phyloP scores from a whole-genome alignment of 2,329 filamentous ascomycete genomes.

The Aureobasidium mangrovei region DNA sequence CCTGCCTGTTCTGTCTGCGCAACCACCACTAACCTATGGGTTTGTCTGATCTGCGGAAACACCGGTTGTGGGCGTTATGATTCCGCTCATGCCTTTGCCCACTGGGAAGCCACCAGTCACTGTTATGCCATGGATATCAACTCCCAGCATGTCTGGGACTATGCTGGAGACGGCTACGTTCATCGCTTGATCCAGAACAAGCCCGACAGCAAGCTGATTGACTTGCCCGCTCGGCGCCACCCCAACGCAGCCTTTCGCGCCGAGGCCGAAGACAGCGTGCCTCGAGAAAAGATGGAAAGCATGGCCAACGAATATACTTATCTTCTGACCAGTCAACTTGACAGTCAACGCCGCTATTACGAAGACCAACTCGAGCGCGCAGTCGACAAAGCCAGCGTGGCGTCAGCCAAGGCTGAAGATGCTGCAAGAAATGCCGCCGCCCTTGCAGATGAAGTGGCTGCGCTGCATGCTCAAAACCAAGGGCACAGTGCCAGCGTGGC shows the following conservation, averaged over 20 bases:
- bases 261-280: conserved; percentile 56
- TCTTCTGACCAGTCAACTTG: conserved; percentile 82
- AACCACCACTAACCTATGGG: conserved; percentile 77
- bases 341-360: conserved; percentile 87
- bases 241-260: conserved; percentile 31
- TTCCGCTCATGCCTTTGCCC: conserved; percentile 82
- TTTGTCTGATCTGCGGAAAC: conserved; percentile 86
- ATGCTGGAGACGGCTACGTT: conserved; percentile 89
- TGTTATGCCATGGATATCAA: conserved; percentile 87
- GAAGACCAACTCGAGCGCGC: conserved; percentile 86
- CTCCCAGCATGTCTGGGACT: conserved; percentile 97
- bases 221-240: conserved; percentile 55
- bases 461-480: conserved; percentile 47
- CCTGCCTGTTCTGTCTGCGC: conserved; percentile 78
- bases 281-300: conserved; percentile 61
- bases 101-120: conserved; percentile 84
- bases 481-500: conserved; percentile 50
- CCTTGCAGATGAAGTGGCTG: conserved; percentile 42
- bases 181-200: conserved; percentile 92
- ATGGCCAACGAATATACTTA: conserved; percentile 94
- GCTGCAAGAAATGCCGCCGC: conserved; percentile 45
- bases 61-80: conserved; percentile 94
- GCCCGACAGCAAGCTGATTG: conserved; percentile 82
- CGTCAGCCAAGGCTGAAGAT: conserved; percentile 56
- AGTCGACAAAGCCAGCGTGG: conserved; percentile 77